Evolutionary conservation across 2,329 filamentous ascomycete genomes (phyloP).

Genomic region (Apiospora phragmitis): DNA sequence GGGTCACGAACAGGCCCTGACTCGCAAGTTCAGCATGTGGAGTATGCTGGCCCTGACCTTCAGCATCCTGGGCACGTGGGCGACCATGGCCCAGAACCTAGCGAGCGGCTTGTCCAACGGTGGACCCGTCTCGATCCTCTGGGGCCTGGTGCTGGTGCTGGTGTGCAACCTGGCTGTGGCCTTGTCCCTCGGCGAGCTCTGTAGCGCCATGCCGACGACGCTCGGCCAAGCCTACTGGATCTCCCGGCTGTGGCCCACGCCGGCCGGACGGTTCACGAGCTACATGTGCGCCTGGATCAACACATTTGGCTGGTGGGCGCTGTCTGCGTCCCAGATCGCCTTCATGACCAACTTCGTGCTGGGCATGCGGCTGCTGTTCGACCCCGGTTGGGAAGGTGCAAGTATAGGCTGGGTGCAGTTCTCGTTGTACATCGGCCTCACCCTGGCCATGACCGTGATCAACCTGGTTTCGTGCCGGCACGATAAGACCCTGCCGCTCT

Average conservation of each 20-base stretch:
- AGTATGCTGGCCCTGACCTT: conserved; percentile 60
- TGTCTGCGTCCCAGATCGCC: conserved; percentile 55
- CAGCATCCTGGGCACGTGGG: conserved; percentile 58
- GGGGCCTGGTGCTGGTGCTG: conserved; percentile 55
- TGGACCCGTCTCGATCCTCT: conserved; percentile 54
- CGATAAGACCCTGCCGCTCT: conserved; percentile 47
- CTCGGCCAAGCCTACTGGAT: conserved; percentile 62
- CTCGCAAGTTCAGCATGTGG: conserved; percentile 51
- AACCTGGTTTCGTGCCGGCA: conserved; percentile 53
- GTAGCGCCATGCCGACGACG: conserved; percentile 60
- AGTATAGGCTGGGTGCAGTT: conserved; percentile 53
- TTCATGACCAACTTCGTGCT: conserved; percentile 61
- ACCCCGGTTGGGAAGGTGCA: conserved; percentile 45
- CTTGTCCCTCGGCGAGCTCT: conserved; percentile 55
- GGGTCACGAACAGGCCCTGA: conserved; percentile 40
- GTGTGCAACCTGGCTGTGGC: conserved; percentile 54
- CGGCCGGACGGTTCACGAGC: conserved; percentile 47
- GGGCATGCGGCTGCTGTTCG: conserved; percentile 56
- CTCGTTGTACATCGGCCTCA: conserved; percentile 54
- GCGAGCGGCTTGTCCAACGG: conserved; percentile 54
- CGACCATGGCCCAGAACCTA: conserved; percentile 55
- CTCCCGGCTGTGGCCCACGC: conserved; percentile 40
- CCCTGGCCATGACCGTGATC: conserved; percentile 46
- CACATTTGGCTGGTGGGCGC: conserved; percentile 59
- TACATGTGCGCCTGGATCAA: conserved; percentile 64